Base-by-base conservation (phyloP, 257 asterid genomes). In the Coffea eugenioides region DNA sequence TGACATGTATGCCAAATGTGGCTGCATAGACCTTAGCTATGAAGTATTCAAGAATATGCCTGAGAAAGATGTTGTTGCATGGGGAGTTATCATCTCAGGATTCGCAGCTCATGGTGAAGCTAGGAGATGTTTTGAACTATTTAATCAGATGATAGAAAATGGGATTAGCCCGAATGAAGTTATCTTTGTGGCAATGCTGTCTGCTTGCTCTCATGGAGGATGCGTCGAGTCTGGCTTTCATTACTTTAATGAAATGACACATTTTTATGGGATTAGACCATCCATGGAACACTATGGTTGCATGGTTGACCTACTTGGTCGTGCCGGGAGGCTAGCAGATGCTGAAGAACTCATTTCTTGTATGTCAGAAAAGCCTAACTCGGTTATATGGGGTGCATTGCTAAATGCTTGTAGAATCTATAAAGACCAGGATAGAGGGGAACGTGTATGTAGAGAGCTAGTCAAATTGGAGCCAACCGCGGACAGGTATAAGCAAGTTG, bases 1-100 rank as follows among this genome's bases (percentile, higher is more conserved):
- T 73, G 86, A 79, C 70, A 82, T 79, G 88, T 85, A 85, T 79
- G 84, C 78, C 18, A 85, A 77, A 59, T 85, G 88, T 82, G 88
- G 88, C 52, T 76, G 80, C 78, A 9, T 85, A 5, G 75, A 79
- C 74, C 77, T 20, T 16, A 72, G 88, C 46, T 85, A 76, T 11
- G 80, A 85, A 66, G 73, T 82, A 39, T 82, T 82, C 69, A 39
- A 59, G 56, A 76, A 9, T 2, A 79, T 82, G 76, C 74, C 84
- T 20, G 21, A 7, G 43, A 85, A 78, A 76, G 88, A 85, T 48
- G 78, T 76, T 23, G 82, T 85, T n/a, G 23, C 84, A 5, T 82
- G 86, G 88, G 82, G 86, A 56, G 86, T 71, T 6, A 85, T 85
- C 39, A 23, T 85, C 74, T 72, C 82, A 27, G 83, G 86, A 57